Conservation (phyloP, 2,329 filamentous ascomycete species). For the Pseudogymnoascus sp. region DNA sequence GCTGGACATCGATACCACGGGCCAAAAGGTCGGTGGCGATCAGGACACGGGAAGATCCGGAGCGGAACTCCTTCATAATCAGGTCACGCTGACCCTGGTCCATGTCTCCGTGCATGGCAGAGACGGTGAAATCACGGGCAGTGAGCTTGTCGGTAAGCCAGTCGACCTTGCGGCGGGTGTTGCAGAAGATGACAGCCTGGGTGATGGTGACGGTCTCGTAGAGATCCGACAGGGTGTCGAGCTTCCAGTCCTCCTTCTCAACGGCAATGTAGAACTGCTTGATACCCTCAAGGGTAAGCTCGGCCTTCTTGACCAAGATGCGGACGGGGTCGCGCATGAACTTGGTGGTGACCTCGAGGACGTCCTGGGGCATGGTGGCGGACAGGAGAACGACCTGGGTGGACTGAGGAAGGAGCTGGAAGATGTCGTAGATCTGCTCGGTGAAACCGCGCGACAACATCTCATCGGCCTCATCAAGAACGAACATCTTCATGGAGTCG, state of each 20-base stretch:
- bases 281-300: slow-evolving; percentile 98
- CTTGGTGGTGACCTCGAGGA: slow-evolving; percentile 98
- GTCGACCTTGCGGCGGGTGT: slow-evolving; percentile 99
- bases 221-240: slow-evolving; percentile 95
- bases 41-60: slow-evolving; percentile 93
- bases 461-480: slow-evolving; percentile 98
- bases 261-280: slow-evolving; percentile 99
- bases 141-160: slow-evolving; percentile 99
- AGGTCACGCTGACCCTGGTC: slow-evolving; percentile 94
- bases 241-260: slow-evolving; percentile 99
- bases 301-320: slow-evolving; percentile 99
- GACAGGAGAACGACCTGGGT: slow-evolving; percentile 98
- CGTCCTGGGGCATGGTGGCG: slow-evolving; percentile 97
- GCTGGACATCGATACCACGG: slow-evolving; percentile 99
- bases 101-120: slow-evolving; percentile 99
- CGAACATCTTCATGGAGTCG: slow-evolving; percentile 99
- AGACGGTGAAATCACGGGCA: slow-evolving; percentile 97
- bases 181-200: slow-evolving; percentile 99
- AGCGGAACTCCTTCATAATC: slow-evolving; percentile 99
- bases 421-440: slow-evolving; percentile 99
- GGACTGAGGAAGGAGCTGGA: slow-evolving; percentile 94
- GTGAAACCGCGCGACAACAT: slow-evolving; percentile 99
- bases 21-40: slow-evolving; percentile 97
- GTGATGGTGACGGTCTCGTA: slow-evolving; percentile 99
- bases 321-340: slow-evolving; percentile 99